Percentiles rank a stretch among this genome's conserved stretches.
phyloP scores from a whole-genome alignment of 345 rosid genomes.

The Bretschneidera sinensis region DNA sequence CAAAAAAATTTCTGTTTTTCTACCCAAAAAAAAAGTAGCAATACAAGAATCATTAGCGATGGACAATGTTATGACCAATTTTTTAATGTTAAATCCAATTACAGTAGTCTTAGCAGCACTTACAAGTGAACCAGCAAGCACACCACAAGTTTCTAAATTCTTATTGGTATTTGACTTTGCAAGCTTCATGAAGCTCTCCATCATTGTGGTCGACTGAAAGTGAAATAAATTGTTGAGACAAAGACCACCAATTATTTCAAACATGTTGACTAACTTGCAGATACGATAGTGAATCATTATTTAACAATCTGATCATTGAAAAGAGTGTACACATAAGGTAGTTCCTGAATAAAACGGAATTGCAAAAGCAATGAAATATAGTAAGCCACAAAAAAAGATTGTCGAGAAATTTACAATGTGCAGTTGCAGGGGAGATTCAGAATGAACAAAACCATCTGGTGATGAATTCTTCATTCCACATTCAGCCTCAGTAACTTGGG shows the following conservation, averaged over 20 bases:
- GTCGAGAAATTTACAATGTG: conserved; percentile 67
- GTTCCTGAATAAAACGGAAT: background rate
- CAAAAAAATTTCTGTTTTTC: conserved; percentile 81
- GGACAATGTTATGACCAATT: conserved; percentile 3
- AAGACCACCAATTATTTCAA: background rate
- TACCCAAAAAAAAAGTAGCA: conserved; percentile 38
- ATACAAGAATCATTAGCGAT: conserved; percentile 20
- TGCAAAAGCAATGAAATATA: conserved; percentile 10
- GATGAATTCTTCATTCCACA: conserved; percentile 46
- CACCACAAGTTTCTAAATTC: conserved; percentile 95
- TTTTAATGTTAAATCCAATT: background rate
- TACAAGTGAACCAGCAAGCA: conserved; percentile 95
- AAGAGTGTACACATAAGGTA: too few relatives aligned
- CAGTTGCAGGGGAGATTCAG: conserved; percentile 79
- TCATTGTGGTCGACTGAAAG: conserved; percentile 80
- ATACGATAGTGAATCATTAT: too few relatives aligned
- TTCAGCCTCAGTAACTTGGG: conserved; percentile 43
- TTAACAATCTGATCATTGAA: too few relatives aligned
- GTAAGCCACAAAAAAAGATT: background rate
- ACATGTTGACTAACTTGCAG: background rate
- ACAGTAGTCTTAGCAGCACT: too few relatives aligned
- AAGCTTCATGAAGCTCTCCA: conserved; percentile 94
- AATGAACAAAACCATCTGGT: conserved; percentile 40
- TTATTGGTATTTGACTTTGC: conserved; percentile 81
- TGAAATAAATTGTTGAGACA: conserved; percentile 17